Evolutionary conservation across 805 yeast genomes (phyloP), one percentile per base, ranked within the genome.

Genomic region (Groenewaldozyma tartarivorans): DNA sequence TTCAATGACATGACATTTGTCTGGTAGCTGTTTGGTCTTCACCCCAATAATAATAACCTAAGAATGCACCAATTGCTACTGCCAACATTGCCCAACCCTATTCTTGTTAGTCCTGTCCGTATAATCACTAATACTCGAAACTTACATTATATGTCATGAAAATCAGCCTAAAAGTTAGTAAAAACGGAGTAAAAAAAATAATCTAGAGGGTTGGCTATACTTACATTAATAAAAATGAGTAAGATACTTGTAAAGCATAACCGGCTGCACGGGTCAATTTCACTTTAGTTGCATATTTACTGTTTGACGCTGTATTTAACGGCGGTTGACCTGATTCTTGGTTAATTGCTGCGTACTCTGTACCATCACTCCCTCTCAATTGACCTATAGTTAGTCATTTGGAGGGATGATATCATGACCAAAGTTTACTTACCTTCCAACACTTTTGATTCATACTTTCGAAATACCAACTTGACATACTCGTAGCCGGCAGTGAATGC

Each of bases 41-140:
- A 2, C 63, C 64, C 80, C 85, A 84, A 7, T 74, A 27, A 51
- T 68, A 76, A 54, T 77, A 71, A 1, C 94, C 94, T 20, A 74
- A 18, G n/a, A 67, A 69, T 1, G 92, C 92, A 2, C 94, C 94
- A 1, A 69, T 48, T 1, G 75, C 77, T 6, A 81, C 82, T 2
- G 90, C 77, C 5, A 75, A 36, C 92, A 83, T 82, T 26, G 78
- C 71, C 88, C 88, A 84, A 9, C 90, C 84, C 59, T 55, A 38
- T n/a, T 9, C 29, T 7, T 24, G 7, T n/a, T 9, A 13, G 13
- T 9, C 29, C 29, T 9, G 29, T 24, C 13, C 7, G 7, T 24
- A 17, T 5, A 3, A n/a, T 24, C 29, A 9, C 29, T 24, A 24
- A 24, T 7, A 24, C 11, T 9, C 11, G 13, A 24, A 24, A 35